Evolutionary conservation across 495 filamentous ascomycete genomes (phyloP), one percentile per base, ranked within the genome.

Genomic region (Daldinia grandis): DNA sequence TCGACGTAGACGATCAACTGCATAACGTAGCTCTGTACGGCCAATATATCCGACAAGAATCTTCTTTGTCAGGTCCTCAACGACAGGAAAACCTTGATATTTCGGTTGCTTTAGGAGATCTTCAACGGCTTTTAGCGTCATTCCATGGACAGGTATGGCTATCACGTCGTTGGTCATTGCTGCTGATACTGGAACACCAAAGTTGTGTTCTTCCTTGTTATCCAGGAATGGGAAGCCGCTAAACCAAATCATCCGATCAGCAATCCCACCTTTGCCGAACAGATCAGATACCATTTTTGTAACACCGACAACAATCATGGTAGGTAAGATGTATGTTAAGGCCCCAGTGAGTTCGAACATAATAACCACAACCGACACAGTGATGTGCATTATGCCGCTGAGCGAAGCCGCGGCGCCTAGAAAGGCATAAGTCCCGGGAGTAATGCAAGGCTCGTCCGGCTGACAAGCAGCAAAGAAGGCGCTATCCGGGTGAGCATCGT

Each of bases 191-290:
- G 95, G 93, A 3, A 98, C 95, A 37, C 95, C 95, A 78, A 98
- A 98, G 54, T 93, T 93, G 78, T 98, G 95, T 58, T 98, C 96
- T 80, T 98, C 96, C 77, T 99, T 99, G 79, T 93, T 97, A 80
- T 99, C 95, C 4, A 99, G 86, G 83, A 97, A 98, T 0, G 95
- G 95, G 75, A 98, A 98, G 17, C 95, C 95, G 75, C 92, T 99
- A 84, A 98, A 97, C 94, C 94, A 98, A 68, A 99, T 99, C 93
- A 97, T 97, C 66, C 95, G 90, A 78, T 99, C 95, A 12, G 95
- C 95, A 62, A 99, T 98, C 31, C 95, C 95, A 4, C 96, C 95
- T 74, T 96, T 97, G 25, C 94, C 92, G 75, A 97, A 97, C 17
- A 94, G 86, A 62, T 97, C 93, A 54, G 92, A 88, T 66, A 99